Conservation (phyloP, 148 eudicot species). For the Chenopodium quinoa region DNA sequence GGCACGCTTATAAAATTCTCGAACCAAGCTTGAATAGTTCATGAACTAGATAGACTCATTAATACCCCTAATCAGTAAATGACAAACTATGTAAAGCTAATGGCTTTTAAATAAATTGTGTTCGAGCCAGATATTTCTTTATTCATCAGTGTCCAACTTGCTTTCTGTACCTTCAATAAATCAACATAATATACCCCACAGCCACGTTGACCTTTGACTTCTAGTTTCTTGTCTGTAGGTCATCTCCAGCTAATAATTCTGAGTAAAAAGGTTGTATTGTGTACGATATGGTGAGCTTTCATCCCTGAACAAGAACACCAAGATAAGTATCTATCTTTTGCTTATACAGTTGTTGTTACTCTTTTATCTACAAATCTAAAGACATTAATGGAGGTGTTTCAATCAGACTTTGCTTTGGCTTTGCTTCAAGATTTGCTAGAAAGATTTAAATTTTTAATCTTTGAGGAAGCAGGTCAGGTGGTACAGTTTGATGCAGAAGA, state of each 20-base stretch:
- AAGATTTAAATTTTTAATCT: neutral
- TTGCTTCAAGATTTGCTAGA: conserved; percentile 15
- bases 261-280: neutral
- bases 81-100: no score
- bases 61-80: no score
- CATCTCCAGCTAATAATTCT: neutral
- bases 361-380: neutral
- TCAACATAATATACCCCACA: neutral
- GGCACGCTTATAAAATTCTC: no score
- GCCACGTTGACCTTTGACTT: neutral
- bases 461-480: conserved; percentile 15
- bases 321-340: no score
- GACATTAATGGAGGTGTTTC: conserved; percentile 2
- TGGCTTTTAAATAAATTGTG: no score
- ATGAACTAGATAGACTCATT: no score
- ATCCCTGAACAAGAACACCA: no score
- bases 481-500: conserved; percentile 12
- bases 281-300: no score
- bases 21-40: no score
- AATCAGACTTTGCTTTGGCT: neutral
- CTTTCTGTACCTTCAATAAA: neutral
- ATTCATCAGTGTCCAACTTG: neutral
- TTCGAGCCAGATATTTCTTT: no score
- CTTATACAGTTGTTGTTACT: neutral
- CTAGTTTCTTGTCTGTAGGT: neutral